These are phyloP conservation scores for Gamsiella multidivaricata DNA, from an alignment of 192 early-diverging fungal species.

Conservation along the genomic window DNA sequence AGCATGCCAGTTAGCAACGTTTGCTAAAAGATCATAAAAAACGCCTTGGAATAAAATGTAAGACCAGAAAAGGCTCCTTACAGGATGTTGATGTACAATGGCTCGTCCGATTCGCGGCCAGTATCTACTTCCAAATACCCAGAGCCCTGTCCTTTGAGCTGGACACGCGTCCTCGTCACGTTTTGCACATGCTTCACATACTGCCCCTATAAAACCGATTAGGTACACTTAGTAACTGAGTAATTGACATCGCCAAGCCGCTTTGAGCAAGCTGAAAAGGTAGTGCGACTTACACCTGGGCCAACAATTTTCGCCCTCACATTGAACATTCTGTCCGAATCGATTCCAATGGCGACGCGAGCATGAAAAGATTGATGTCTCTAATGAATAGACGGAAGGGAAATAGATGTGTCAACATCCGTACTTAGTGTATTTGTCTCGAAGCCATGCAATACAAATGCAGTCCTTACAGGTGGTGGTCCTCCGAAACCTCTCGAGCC, in stretches of 20 bases:
- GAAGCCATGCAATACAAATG: background rate
- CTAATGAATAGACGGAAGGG: slow-evolving; percentile 17
- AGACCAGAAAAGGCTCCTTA: slow-evolving; percentile 47
- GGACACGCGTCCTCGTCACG: slow-evolving; percentile 80
- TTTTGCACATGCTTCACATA: slow-evolving; percentile 92
- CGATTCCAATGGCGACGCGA: slow-evolving; percentile 81
- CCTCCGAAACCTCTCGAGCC: slow-evolving; percentile 18
- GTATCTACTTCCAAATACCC: slow-evolving; percentile 76
- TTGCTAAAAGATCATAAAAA: no score
- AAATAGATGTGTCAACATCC: no score
- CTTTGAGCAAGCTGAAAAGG: background rate
- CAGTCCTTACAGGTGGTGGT: slow-evolving; percentile 27
- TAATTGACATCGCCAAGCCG: background rate
- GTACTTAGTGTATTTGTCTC: no score
- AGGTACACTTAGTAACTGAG: background rate
- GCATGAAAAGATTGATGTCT: slow-evolving; percentile 64
- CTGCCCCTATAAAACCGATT: slow-evolving; percentile 29
- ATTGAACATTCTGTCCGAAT: slow-evolving; percentile 81
- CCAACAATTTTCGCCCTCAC: slow-evolving; percentile 90
- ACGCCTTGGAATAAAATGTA: no score
- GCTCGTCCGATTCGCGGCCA: slow-evolving; percentile 76
- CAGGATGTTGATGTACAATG: slow-evolving; percentile 86
- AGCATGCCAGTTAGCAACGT: no score
- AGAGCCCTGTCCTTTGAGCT: slow-evolving; percentile 87
- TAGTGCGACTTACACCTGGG: slow-evolving; percentile 63